Base-by-base conservation (phyloP, 441 rosid species). In the Kokia cookei region DNA sequence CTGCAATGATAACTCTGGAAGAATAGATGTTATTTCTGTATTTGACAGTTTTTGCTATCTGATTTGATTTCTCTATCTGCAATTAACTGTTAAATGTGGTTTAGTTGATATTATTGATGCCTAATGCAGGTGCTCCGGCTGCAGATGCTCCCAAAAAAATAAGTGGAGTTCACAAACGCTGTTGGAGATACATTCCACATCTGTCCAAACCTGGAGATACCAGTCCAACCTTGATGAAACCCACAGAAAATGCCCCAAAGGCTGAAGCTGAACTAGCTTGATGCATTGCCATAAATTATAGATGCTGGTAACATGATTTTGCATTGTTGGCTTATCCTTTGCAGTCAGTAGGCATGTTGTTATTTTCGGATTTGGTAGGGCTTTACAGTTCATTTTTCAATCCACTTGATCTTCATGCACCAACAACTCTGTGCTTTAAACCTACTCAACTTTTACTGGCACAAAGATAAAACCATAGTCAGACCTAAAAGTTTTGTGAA, bases 121-220 rank as follows among this genome's bases (percentile, higher is more conserved):
- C 48, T 77, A 24, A 22, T 81, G 73, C 86, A 93, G 98, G 99
- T 65, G 63, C 86, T 72, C 82, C 85, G 71, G 86, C 85, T 59
- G 84, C 87, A 3, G 95, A 90, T 65, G 88, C 90, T 81, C 91
- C 98, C 13, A 91, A 88, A 89, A 95, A 93, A 84, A 91, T 93
- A 47, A 92, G 98, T 27, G 99, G 99, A 45, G 97, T 95, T 73
- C 97, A 91, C 83, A 91, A 95, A 78, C 93, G 95, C 27, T 91
- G 99, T 81, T 95, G 99, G 98, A 91, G 80, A 82, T 95, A 91
- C 84, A 85, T 93, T 55, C 94, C 90, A 35, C 78, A 81, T 81
- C 73, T 84, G 43, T 63, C 76, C 73, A 90, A 86, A 76, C 59
- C 82, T 4, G 73, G 73, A 32, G 83, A 64, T 55, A 78, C 43